Evolutionary conservation across 2,329 filamentous ascomycete species (phyloP).

Genomic region (Xylaria sp.): DNA sequence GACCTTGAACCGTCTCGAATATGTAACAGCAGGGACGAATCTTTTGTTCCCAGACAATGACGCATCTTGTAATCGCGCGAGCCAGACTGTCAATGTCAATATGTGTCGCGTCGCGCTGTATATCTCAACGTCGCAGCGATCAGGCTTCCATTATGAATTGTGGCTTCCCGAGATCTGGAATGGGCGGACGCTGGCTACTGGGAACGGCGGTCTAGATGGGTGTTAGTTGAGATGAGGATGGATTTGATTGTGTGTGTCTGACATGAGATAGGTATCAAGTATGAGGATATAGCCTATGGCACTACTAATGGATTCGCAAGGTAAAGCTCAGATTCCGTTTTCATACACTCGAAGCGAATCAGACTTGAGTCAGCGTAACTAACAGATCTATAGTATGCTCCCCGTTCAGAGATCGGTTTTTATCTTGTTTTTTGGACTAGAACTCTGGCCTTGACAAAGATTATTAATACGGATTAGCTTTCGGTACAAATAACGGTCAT

Average conservation of each 20-base stretch:
- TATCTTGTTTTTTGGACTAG: background rate
- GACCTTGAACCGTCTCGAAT: conserved; percentile 29
- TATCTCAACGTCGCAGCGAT: conserved; percentile 42
- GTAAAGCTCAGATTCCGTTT: background rate
- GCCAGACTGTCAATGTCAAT: conserved; percentile 28
- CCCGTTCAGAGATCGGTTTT: background rate
- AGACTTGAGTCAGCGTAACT: background rate
- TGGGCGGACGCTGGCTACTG: conserved; percentile 53
- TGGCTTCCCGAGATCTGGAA: conserved; percentile 55
- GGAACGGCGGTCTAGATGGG: conserved; percentile 55
- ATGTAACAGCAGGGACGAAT: conserved; percentile 26
- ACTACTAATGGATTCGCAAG: conserved; percentile 49
- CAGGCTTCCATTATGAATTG: conserved; percentile 52
- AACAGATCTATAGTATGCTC: conserved; percentile 14
- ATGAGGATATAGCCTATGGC: conserved; percentile 51
- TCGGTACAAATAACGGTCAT: conserved; percentile 57
- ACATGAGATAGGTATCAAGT: conserved; percentile 44
- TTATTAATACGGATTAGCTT: conserved; percentile 27
- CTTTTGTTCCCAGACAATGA: conserved; percentile 33
- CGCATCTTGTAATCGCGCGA: conserved; percentile 24
- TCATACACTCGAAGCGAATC: background rate
- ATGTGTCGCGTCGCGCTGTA: conserved; percentile 41
- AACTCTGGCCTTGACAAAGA: too few relatives aligned
- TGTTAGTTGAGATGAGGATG: conserved; percentile 34
- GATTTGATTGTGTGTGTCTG: background rate